Percentiles rank a stretch among this genome's conserved stretches.
Evolutionary conservation across 345 rosid genomes (phyloP).

Genomic region (Pugionium dolabratum): DNA sequence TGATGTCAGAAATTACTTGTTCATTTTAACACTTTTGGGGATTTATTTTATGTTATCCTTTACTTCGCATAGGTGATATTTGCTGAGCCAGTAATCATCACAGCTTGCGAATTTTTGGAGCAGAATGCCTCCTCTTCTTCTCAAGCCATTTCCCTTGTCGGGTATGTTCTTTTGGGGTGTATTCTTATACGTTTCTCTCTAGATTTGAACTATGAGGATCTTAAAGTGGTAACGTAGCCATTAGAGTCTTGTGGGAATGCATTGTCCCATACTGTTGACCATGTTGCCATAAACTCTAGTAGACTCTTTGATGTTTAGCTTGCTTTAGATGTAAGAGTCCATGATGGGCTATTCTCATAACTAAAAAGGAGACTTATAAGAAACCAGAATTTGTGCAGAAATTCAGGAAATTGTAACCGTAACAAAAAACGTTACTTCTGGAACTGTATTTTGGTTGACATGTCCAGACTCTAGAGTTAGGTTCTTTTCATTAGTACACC

Average conservation of each 20-base stretch:
- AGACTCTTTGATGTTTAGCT: constrained; percentile 11
- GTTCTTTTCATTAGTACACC: neutral
- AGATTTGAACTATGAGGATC: neutral
- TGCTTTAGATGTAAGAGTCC: constrained; percentile 4
- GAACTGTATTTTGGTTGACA: constrained; percentile 2
- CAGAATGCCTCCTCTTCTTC: constrained; percentile 82
- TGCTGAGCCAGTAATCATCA: constrained; percentile 87
- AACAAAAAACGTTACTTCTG: neutral
- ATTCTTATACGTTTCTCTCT: neutral
- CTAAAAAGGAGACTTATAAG: neutral
- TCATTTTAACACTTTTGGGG: neutral
- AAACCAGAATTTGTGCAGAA: neutral
- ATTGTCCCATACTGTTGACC: constrained; percentile 10
- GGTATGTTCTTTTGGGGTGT: constrained; percentile 51
- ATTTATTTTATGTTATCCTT: constrained; percentile 11
- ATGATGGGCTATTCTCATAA: neutral
- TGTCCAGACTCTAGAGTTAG: constrained; percentile 9
- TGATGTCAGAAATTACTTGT: constrained; percentile 7
- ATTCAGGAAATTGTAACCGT: neutral
- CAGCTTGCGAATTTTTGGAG: constrained; percentile 94
- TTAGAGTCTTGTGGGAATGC: constrained; percentile 16
- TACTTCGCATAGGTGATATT: constrained; percentile 63
- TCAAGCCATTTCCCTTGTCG: constrained; percentile 76
- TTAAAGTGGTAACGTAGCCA: constrained; percentile 2
- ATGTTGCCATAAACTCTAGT: neutral